phyloP scores from a whole-genome alignment of 2,329 filamentous ascomycete species.

The Aspergillus sp. region DNA sequence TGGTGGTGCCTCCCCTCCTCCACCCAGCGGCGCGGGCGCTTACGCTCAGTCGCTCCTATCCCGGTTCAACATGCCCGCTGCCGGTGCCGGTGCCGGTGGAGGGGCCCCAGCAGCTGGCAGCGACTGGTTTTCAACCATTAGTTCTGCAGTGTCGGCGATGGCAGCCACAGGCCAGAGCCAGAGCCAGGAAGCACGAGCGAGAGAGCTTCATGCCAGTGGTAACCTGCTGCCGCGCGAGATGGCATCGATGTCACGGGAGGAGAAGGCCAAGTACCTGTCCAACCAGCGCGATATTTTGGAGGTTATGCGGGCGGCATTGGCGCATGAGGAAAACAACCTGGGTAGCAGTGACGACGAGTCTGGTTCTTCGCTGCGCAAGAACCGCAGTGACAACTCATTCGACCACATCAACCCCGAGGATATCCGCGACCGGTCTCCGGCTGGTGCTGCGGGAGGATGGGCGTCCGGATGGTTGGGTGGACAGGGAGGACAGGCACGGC shows the following conservation, averaged over 20 bases:
- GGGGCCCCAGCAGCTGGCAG: constrained; percentile 43
- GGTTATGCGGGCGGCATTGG: constrained; percentile 68
- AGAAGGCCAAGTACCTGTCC: constrained; percentile 66
- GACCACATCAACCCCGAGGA: constrained; percentile 79
- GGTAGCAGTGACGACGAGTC: constrained; percentile 27
- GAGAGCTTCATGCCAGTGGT: constrained; percentile 51
- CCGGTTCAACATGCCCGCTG: constrained; percentile 74
- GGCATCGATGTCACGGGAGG: constrained; percentile 52
- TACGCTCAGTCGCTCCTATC: constrained; percentile 80
- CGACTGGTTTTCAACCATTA: constrained; percentile 73
- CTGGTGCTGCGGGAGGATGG: constrained; percentile 16
- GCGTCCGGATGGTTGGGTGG: constrained; percentile 27
- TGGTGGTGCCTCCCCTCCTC: constrained; percentile 38
- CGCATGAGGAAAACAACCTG: constrained; percentile 66
- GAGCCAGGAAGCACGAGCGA: constrained; percentile 35
- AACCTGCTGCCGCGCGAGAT: constrained; percentile 66
- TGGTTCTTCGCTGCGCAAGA: constrained; percentile 59
- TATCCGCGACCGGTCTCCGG: constrained; percentile 16
- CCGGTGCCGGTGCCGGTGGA: constrained; percentile 38
- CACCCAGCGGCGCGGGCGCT: constrained; percentile 33
- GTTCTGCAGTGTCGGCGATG: constrained; percentile 63
- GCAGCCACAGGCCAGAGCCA: constrained; percentile 33
- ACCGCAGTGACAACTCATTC: constrained; percentile 80
- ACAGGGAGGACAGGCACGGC: constrained; percentile 15
- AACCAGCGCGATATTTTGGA: constrained; percentile 72